Base-by-base conservation (phyloP, 202 grass and related monocot genomes). In the Dendrocalamus latiflorus region DNA sequence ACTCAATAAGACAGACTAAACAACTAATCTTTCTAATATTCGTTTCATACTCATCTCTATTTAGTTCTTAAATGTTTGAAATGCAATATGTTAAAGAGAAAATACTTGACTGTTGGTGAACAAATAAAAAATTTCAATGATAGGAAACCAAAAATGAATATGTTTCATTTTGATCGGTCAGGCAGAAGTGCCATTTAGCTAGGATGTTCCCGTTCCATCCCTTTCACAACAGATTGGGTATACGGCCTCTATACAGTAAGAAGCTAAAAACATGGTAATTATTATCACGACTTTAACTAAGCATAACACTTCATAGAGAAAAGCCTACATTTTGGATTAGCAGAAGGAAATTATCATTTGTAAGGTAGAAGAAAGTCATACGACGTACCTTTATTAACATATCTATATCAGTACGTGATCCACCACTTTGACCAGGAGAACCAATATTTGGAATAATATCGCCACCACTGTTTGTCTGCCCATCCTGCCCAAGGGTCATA, bases 391-490 rank as follows among this genome's bases (percentile, higher is more conserved):
- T 99, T 75, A 99, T 88, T 60, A 99, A 75, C 70, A 96, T 94
- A 79, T 99, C 97, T 74, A 94, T 86, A 75, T 99, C 93, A 11
- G 41, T 43, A 43, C 41, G 41, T 43, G 41, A 43, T 48, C 93
- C 86, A 54, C 83, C 85, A 88, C 83, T 93, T 89, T 90, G 77
- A 86, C 90, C 88, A 42, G 93, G 87, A 81, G 96, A 96, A 15
- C 89, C 93, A 43, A 92, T 80, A 91, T 90, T 99, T 33, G 93
- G 86, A 71, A 91, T 81, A 76, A 93, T 85, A 84, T 95, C 96
- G 26, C 88, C 85, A 54, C 88, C 88, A 60, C 81, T 86, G 60
- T 84, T 94, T 90, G 95, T 79, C 74, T 95, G 91, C 28, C 89
- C 89, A 80, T 93, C 95, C 84, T 90, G 82, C 30, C 92, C 90